Percentiles rank a stretch among this genome's conserved stretches.
phyloP scores from a whole-genome alignment of 148 eudicot species.

The Agrostemma githago region DNA sequence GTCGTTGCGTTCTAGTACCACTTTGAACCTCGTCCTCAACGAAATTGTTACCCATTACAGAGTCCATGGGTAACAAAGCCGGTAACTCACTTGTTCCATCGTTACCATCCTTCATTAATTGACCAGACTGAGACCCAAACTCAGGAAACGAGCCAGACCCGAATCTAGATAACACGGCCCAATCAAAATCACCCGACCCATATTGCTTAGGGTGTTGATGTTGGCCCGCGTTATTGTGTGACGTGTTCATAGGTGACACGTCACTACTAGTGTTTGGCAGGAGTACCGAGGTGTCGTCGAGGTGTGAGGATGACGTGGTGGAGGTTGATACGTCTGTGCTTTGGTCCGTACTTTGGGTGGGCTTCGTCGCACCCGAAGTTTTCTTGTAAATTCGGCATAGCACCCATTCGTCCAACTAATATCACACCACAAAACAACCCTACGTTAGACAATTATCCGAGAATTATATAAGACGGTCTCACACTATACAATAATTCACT shows the following conservation, averaged over 20 bases:
- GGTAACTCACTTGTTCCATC: conserved; percentile 30
- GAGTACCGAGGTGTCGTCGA: conserved; percentile 51
- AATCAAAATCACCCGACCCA: conserved; percentile 47
- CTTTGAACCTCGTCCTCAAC: conserved; percentile 59
- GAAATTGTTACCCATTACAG: conserved; percentile 15
- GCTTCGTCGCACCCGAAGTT: conserved; percentile 44
- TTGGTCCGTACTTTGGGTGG: conserved; percentile 31
- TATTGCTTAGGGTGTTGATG: conserved; percentile 31
- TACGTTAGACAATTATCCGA: conserved; percentile 7
- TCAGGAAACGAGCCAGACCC: conserved; percentile 30
- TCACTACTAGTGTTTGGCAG: conserved; percentile 41
- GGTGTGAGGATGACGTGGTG: conserved; percentile 50
- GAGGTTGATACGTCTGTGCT: conserved; percentile 42
- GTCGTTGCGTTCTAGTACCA: conserved; percentile 33
- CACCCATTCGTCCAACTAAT: conserved; percentile 78
- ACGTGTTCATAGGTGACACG: conserved; percentile 42
- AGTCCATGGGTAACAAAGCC: conserved; percentile 31
- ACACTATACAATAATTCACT: too few species aligned
- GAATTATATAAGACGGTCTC: too few species aligned
- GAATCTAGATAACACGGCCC: conserved; percentile 47
- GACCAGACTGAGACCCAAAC: conserved; percentile 20
- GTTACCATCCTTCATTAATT: background rate
- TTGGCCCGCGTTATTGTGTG: conserved; percentile 13
- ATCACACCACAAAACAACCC: background rate
- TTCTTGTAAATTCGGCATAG: conserved; percentile 73